Percentiles rank a stretch among this genome's conserved stretches.
Evolutionary conservation across 1,139 yeast species (phyloP).

Genomic region (Magnusiomyces paraingens): DNA sequence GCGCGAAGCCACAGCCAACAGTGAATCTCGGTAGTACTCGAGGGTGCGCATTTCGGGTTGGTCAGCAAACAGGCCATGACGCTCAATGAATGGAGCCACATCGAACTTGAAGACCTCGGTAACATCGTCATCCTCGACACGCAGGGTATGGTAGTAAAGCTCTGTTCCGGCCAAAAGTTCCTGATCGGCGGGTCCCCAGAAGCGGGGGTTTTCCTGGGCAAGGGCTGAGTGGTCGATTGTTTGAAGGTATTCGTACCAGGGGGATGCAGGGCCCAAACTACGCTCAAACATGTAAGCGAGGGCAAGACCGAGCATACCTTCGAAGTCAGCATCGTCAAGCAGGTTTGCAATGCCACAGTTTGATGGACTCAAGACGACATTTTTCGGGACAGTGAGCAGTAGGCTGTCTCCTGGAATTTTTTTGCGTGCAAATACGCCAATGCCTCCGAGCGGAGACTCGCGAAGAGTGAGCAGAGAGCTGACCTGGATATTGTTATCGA

Average conservation of each 20-base stretch:
- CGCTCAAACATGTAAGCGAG: constrained; percentile 68
- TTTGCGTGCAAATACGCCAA: constrained; percentile 61
- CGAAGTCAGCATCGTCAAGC: constrained; percentile 51
- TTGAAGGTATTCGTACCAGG: constrained; percentile 65
- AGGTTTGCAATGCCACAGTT: constrained; percentile 60
- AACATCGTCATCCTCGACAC: constrained; percentile 54
- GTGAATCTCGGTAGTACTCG: constrained; percentile 30
- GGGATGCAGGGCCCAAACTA: constrained; percentile 49
- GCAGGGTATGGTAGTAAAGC: constrained; percentile 50
- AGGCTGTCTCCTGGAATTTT: constrained; percentile 34
- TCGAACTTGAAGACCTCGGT: constrained; percentile 46
- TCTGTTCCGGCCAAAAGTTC: constrained; percentile 57
- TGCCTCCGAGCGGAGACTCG: constrained; percentile 53
- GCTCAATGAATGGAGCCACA: constrained; percentile 28
- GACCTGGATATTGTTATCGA: constrained; percentile 24
- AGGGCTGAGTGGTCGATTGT: constrained; percentile 42
- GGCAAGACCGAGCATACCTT: constrained; percentile 62
- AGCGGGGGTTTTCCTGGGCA: constrained; percentile 42
- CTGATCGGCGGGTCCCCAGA: constrained; percentile 55
- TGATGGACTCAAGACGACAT: constrained; percentile 29
- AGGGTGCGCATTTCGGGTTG: constrained; percentile 22
- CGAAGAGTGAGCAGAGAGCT: constrained; percentile 38
- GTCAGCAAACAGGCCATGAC: constrained; percentile 23
- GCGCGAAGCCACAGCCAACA: constrained; percentile 53
- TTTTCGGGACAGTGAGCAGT: constrained; percentile 30